phyloP scores from a whole-genome alignment of 2,329 filamentous ascomycete species.

The Juglanconis oblonga region DNA sequence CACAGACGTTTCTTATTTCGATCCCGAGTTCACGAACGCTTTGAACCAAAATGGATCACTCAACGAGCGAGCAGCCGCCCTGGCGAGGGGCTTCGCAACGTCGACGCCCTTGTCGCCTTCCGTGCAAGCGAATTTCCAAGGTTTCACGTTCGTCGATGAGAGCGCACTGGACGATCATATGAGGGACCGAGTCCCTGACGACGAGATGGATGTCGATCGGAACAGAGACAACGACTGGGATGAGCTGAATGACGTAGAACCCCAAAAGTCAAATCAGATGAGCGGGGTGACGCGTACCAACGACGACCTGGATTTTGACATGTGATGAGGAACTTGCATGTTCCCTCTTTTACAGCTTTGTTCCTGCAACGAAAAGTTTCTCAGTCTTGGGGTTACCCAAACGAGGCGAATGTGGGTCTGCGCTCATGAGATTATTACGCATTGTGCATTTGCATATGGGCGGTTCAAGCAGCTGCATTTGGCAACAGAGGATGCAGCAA shows the following conservation, averaged over 20 bases:
- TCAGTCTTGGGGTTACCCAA: background rate
- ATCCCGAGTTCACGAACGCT: conserved; percentile 96
- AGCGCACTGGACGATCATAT: conserved; percentile 89
- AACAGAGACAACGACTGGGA: conserved; percentile 56
- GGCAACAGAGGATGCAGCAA: conserved; percentile 17
- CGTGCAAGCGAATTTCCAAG: conserved; percentile 96
- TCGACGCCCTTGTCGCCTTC: conserved; percentile 92
- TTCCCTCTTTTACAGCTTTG: background rate
- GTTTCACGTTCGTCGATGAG: conserved; percentile 98
- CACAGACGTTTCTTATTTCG: conserved; percentile 96
- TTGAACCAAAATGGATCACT: conserved; percentile 82
- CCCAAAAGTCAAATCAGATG: conserved; percentile 56
- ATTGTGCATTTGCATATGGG: conserved; percentile 21
- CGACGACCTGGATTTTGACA: conserved; percentile 66
- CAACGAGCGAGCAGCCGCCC: conserved; percentile 83
- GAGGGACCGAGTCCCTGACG: conserved; percentile 51
- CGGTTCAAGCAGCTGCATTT: conserved; percentile 19
- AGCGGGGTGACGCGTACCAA: conserved; percentile 60
- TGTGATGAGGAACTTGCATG: conserved; percentile 38
- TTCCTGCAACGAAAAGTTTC: background rate
- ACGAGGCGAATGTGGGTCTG: conserved; percentile 10
- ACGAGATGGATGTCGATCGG: conserved; percentile 53
- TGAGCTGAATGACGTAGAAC: conserved; percentile 53
- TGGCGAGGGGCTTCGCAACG: conserved; percentile 81
- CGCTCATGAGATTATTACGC: conserved; percentile 18